Percentiles rank a stretch among this genome's conserved stretches.
These are phyloP conservation scores for Lunasporangiospora selenospora DNA, from an alignment of 192 early-diverging fungal genomes.

Conservation along the genomic window DNA sequence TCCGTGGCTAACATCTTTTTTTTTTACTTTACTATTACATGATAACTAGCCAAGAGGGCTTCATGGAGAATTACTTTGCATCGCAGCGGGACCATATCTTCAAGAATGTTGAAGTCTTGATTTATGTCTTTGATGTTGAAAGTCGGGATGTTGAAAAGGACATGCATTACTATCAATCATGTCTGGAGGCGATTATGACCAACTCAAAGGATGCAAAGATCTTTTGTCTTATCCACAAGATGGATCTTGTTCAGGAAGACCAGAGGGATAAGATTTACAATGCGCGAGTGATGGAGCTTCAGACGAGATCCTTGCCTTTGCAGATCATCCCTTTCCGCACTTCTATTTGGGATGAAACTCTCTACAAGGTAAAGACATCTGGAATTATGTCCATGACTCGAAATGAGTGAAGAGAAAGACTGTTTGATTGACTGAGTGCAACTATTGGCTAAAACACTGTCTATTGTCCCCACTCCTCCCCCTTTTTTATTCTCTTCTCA, in stretches of 20 bases:
- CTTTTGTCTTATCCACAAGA: slow-evolving; percentile 97
- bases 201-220: slow-evolving; percentile 91
- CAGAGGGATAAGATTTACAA: slow-evolving; percentile 77
- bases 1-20: slow-evolving; percentile 4
- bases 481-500: slow-evolving; percentile 48
- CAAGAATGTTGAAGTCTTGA: slow-evolving; percentile 98
- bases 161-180: slow-evolving; percentile 89
- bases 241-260: slow-evolving; percentile 90
- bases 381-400: neutral
- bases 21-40: slow-evolving; percentile 6
- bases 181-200: slow-evolving; percentile 79
- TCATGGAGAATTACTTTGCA: slow-evolving; percentile 97
- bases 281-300: slow-evolving; percentile 69
- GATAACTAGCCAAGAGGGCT: slow-evolving; percentile 89
- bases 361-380: slow-evolving; percentile 70
- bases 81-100: slow-evolving; percentile 95
- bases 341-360: slow-evolving; percentile 92
- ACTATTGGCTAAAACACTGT: neutral
- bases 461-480: slow-evolving; percentile 36
- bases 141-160: slow-evolving; percentile 90
- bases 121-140: slow-evolving; percentile 98
- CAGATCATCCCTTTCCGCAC: slow-evolving; percentile 76
- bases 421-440: slow-evolving; percentile 19
- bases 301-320: slow-evolving; percentile 70
- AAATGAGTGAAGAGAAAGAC: no score